Evolutionary conservation across 768 basidiomycete genomes (phyloP).

Genomic region (Russula emetica): DNA sequence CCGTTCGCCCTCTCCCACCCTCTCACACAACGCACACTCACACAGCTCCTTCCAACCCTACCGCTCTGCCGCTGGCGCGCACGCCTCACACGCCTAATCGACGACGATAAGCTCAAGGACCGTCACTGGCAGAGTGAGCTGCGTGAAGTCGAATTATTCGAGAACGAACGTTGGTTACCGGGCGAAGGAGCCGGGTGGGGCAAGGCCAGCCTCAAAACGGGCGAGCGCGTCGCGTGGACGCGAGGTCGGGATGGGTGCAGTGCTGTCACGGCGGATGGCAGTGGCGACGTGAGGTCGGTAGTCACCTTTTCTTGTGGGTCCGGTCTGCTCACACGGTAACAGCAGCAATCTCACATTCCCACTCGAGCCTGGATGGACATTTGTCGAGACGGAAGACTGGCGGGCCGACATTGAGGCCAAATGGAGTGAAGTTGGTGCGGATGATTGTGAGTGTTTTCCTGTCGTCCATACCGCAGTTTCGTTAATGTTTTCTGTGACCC

Average conservation of each 20-base stretch:
- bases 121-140: conserved; percentile 60
- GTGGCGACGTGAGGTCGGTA: conserved; percentile 61
- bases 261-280: conserved; percentile 43
- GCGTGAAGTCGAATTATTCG: conserved; percentile 69
- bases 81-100: conserved; percentile 40
- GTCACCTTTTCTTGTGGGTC: neutral
- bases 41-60: conserved; percentile 33
- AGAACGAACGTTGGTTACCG: conserved; percentile 63
- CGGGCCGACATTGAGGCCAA: conserved; percentile 54
- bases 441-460: conserved; percentile 34
- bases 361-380: conserved; percentile 69
- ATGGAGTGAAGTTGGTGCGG: conserved; percentile 48
- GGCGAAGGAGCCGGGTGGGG: conserved; percentile 36
- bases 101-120: conserved; percentile 65
- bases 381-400: conserved; percentile 77
- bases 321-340: conserved; percentile 27
- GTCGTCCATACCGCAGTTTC: conserved; percentile 10
- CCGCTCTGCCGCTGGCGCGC: conserved; percentile 25
- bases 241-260: conserved; percentile 69
- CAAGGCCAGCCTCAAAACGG: conserved; percentile 37
- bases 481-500: conserved; percentile 17
- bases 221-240: conserved; percentile 65
- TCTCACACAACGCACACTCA: conserved; percentile 32
- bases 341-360: conserved; percentile 81
- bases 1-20: conserved; percentile 58